A percentile compares a stretch with the other conserved stretches of the same genome.
These are phyloP conservation scores for Coccomyxa subellipsoidea DNA, from an alignment of 163 green algal species.

Conservation along the genomic window DNA sequence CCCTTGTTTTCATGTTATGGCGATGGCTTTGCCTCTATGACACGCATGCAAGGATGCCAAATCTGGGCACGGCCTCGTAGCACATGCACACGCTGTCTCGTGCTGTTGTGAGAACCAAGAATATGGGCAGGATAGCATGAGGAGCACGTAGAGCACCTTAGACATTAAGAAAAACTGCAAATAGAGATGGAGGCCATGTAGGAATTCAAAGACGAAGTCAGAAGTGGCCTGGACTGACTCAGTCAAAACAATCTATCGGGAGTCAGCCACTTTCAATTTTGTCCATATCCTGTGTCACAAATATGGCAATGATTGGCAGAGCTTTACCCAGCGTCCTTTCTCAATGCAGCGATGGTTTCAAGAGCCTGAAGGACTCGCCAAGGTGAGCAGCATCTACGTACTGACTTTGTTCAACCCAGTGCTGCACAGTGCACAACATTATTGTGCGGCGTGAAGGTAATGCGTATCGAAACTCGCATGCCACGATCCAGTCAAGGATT, in stretches of 20 bases:
- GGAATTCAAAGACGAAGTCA: too few species aligned
- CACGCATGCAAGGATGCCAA: neutral
- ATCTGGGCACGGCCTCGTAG: neutral
- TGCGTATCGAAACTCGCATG: too few species aligned
- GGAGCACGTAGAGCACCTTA: too few species aligned
- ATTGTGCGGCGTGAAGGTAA: conserved; percentile 40
- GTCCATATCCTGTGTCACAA: too few species aligned
- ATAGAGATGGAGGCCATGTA: too few species aligned
- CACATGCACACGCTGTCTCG: neutral
- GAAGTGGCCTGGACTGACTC: neutral
- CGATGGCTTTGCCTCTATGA: too few species aligned
- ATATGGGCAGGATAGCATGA: neutral
- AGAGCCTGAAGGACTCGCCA: conserved; percentile 21
- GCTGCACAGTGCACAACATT: conserved; percentile 55
- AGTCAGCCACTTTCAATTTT: neutral
- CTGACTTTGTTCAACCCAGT: conserved; percentile 57
- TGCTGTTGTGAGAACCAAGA: neutral
- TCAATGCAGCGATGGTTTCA: conserved; percentile 15
- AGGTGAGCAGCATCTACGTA: conserved; percentile 42
- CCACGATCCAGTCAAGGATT: too few species aligned
- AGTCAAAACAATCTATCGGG: neutral
- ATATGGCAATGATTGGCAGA: neutral
- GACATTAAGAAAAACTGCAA: too few species aligned
- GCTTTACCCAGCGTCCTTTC: neutral
- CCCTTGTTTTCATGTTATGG: too few species aligned